A percentile compares a stretch with the other conserved stretches of the same genome.
Evolutionary conservation across 129 eudicot genomes (phyloP).

Genomic region (Flaveria ramosissima): DNA sequence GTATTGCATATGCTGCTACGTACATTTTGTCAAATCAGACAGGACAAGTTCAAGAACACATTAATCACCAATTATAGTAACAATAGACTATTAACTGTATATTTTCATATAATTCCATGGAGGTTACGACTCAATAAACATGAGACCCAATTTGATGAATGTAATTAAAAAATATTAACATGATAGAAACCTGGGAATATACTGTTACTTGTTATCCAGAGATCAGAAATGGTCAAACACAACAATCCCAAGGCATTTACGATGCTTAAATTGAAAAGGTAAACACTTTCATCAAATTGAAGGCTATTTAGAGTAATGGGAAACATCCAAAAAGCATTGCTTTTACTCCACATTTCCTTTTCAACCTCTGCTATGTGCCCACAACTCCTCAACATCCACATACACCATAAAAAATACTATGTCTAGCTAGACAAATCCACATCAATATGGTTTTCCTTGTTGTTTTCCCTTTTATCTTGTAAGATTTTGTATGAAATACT

Average conservation of each 20-base stretch:
- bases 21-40: conserved; percentile 6
- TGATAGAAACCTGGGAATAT: conserved; percentile 12
- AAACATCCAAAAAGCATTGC: conserved; percentile 22
- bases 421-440: conserved; percentile 6
- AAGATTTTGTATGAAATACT: neutral
- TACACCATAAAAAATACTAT: conserved; percentile 18
- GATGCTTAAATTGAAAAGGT: conserved; percentile 15
- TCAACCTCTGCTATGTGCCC: conserved; percentile 32
- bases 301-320: conserved; percentile 4
- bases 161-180: neutral
- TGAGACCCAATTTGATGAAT: conserved; percentile 15
- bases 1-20: neutral
- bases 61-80: neutral
- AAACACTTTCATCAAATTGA: conserved; percentile 23
- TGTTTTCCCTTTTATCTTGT: neutral
- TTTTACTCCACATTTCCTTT: conserved; percentile 21
- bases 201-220: conserved; percentile 7
- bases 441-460: conserved; percentile 7
- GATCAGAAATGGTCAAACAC: conserved; percentile 2
- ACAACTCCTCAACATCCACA: conserved; percentile 19
- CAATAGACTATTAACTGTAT: neutral
- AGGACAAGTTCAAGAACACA: neutral
- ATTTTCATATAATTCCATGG: conserved; percentile 10
- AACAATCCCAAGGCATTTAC: conserved; percentile 18
- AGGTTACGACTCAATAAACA: conserved; percentile 12